Percentiles rank a stretch among this genome's conserved stretches.
Conservation (phyloP, 2,329 filamentous ascomycete genomes). For the Diaporthe helianthi region DNA sequence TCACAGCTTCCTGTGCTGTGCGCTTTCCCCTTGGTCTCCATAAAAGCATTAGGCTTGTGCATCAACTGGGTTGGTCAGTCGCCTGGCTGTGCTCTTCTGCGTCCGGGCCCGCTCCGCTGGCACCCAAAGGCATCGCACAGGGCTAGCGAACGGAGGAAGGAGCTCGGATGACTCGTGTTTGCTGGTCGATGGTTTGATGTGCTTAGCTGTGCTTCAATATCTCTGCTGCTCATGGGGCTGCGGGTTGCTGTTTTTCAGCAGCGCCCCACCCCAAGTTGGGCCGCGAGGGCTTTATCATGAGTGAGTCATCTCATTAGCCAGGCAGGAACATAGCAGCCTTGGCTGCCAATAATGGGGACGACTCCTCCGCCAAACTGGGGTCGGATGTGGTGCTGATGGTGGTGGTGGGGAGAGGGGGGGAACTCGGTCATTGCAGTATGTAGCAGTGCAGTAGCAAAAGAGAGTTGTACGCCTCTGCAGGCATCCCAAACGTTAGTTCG, state of each 20-base stretch:
- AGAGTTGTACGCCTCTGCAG: no score
- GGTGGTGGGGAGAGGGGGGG: no score
- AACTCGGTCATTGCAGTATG: background rate
- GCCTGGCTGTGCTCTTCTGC: background rate
- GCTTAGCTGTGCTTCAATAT: background rate
- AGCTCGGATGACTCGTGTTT: background rate
- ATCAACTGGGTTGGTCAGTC: background rate
- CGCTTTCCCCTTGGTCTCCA: no score
- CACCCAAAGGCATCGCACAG: background rate
- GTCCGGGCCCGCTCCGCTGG: background rate
- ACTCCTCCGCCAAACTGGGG: background rate
- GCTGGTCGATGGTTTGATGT: background rate
- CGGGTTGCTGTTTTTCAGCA: background rate
- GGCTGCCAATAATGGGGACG: background rate
- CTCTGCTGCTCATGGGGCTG: background rate
- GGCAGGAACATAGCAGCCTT: background rate
- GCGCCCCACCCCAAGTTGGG: background rate
- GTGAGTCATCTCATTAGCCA: background rate
- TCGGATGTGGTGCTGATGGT: no score
- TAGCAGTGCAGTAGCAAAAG: background rate
- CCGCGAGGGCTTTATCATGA: background rate
- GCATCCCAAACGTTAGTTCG: no score
- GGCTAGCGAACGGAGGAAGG: background rate
- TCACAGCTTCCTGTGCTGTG: background rate
- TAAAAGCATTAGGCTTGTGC: no score